Base-by-base conservation (phyloP, 768 basidiomycete genomes). In the Hygrophoropsis aurantiaca region DNA sequence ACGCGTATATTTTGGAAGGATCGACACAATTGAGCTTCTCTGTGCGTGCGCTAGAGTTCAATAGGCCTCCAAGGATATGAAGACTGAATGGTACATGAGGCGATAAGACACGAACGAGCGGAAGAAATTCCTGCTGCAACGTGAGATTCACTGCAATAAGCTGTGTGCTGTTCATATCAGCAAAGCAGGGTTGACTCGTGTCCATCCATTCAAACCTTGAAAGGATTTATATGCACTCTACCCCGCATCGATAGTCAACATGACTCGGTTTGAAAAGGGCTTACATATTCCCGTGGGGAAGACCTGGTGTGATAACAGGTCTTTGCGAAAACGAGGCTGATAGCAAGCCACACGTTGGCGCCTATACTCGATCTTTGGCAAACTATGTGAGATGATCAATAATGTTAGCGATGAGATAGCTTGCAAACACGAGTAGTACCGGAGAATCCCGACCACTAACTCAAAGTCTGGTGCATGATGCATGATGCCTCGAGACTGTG, bases 31-130 rank as follows among this genome's bases (percentile, higher is more conserved):
- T 53, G n/a, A 56, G 23, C 2, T 43, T 49, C 32, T n/a, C 39
- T 23, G 50, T 7, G 24, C 56, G 59, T 20, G 40, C 49, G 33
- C 37, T 30, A 10, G 56, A 10, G 36, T 62, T 62, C 15, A 54
- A 49, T 26, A 62, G 32, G 43, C 25, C 15, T 11, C 60, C 58
- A 8, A 62, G 46, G 36, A 58, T 34, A 18, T 46, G 32, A 11
- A 55, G 46, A 11, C 51, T 52, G 41, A 47, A 46, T 9, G 58
- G 53, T 32, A 39, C 33, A 24, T 49, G 47, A 11, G 54, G 49
- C 7, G 41, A n/a, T 10, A 59, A 58, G 11, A 59, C 19, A 20
- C 46, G 38, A 38, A 41, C 20, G 40, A 61, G 46, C 0, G 42
- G 40, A 36, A 46, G 24, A 26, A 50, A 8, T 9, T 41, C 47